Evolutionary conservation across 768 basidiomycete species (phyloP).

Genomic region (Trametes villosa): DNA sequence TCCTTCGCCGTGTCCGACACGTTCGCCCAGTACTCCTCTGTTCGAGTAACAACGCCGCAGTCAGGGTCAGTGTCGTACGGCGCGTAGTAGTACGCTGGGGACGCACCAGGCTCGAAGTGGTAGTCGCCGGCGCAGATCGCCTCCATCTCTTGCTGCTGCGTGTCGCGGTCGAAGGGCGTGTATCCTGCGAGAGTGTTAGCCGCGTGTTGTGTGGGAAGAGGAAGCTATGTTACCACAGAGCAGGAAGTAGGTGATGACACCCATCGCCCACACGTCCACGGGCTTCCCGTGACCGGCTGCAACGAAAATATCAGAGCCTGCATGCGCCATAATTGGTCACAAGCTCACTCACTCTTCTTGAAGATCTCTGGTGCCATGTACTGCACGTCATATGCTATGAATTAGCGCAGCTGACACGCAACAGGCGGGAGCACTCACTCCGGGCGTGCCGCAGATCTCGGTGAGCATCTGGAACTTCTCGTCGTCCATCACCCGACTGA

Average conservation of each 20-base stretch:
- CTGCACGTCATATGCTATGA: conserved; percentile 38
- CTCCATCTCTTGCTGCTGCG: conserved; percentile 87
- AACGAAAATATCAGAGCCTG: neutral
- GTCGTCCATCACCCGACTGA: conserved; percentile 89
- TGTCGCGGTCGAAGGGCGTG: conserved; percentile 96
- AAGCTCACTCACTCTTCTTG: conserved; percentile 68
- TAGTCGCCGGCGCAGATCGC: conserved; percentile 94
- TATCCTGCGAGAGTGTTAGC: conserved; percentile 56
- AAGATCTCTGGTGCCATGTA: conserved; percentile 99
- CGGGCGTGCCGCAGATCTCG: conserved; percentile 95
- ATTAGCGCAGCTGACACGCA: neutral
- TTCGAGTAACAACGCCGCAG: conserved; percentile 19
- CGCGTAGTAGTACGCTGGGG: neutral
- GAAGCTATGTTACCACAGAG: conserved; percentile 55
- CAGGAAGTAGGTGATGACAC: conserved; percentile 97
- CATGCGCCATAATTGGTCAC: neutral
- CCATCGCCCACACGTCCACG: conserved; percentile 97
- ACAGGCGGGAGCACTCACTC: conserved; percentile 47
- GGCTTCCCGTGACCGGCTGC: conserved; percentile 91
- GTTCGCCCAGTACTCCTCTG: conserved; percentile 82
- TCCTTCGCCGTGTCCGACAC: conserved; percentile 82
- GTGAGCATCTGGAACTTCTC: conserved; percentile 86
- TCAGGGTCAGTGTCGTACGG: neutral
- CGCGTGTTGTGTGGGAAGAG: neutral
- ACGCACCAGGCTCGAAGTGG: conserved; percentile 75